Base-by-base conservation (phyloP, 306 rosid species). In the Fragaria iinumae region DNA sequence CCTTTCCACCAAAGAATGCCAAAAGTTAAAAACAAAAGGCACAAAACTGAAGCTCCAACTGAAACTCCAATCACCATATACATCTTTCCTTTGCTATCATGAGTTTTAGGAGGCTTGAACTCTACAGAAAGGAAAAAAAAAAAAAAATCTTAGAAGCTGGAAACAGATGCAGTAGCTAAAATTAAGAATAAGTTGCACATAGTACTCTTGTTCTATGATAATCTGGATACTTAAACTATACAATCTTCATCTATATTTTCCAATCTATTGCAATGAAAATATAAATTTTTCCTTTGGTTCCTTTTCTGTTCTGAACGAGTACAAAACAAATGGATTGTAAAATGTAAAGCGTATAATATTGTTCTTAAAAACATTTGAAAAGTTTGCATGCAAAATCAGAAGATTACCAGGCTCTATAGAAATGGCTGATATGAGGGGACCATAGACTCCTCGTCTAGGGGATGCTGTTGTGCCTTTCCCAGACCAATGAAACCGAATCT, bases 361-460 rank as follows among this genome's bases (percentile, higher is more conserved):
- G n/a, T n/a, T n/a, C n/a, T n/a, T n/a, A n/a, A n/a, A n/a, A n/a
- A n/a, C n/a, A n/a, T n/a, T n/a, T n/a, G n/a, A n/a, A n/a, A n/a
- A n/a, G n/a, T n/a, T n/a, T n/a, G n/a, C n/a, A n/a, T n/a, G n/a
- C 27, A 56, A 74, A 17, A 20, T 20, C 20, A 44, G 43, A 39
- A 63, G 8, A 66, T 8, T 72, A 72, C 76, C 13, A 17, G 65
- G 16, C 0, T 50, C 48, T n/a, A 73, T 67, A 29, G 78, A 73
- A 43, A 79, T 79, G 67, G 78, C 83, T 41, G 83, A 79, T 66
- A 79, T 67, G 17, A 79, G 83, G 57, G 71, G 43, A 8, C 83
- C 83, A 55, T 73, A 79, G 3, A 13, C 2, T 4, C 82, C 82
- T 29, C 69, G 29, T 13, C 1, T 0, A 13, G 82, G 82, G 36